Percentiles rank a stretch among this genome's conserved stretches.
phyloP scores from a whole-genome alignment of 257 asterid species.

The Marsdenia floribunda region DNA sequence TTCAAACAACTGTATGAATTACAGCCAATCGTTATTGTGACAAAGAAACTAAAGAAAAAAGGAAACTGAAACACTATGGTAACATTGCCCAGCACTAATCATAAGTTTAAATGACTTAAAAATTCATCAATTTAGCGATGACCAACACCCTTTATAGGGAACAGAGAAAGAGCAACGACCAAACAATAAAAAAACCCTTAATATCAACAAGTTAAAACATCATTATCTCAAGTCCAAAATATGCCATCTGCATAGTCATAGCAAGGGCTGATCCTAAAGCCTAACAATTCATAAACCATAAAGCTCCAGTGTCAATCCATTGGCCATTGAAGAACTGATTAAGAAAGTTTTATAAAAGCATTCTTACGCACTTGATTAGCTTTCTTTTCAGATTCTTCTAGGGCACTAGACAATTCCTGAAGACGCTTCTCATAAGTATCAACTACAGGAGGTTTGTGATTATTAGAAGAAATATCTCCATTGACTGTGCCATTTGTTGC shows the following conservation, averaged over 20 bases:
- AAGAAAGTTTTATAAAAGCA: not conserved
- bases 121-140: not conserved
- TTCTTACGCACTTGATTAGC: constrained; percentile 57
- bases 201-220: not conserved
- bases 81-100: not conserved
- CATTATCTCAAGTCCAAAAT: not conserved
- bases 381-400: constrained; percentile 76
- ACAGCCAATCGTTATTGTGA: constrained; percentile 3
- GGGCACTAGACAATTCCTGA: constrained; percentile 71
- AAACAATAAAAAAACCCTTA: not conserved
- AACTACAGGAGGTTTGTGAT: constrained; percentile 40
- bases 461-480: constrained; percentile 52
- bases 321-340: not conserved
- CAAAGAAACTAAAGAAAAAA: not conserved
- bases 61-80: not conserved
- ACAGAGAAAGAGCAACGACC: not conserved
- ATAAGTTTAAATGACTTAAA: not conserved
- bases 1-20: constrained; percentile 63
- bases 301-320: not conserved
- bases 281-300: not conserved
- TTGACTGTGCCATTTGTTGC: constrained; percentile 67
- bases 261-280: not conserved
- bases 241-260: not conserved
- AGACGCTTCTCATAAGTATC: constrained; percentile 70
- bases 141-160: not conserved